Percentiles rank a stretch among this genome's conserved stretches.
These are phyloP conservation scores for Fusarium torulosum DNA, from an alignment of 2,329 filamentous ascomycete species.

Conservation along the genomic window DNA sequence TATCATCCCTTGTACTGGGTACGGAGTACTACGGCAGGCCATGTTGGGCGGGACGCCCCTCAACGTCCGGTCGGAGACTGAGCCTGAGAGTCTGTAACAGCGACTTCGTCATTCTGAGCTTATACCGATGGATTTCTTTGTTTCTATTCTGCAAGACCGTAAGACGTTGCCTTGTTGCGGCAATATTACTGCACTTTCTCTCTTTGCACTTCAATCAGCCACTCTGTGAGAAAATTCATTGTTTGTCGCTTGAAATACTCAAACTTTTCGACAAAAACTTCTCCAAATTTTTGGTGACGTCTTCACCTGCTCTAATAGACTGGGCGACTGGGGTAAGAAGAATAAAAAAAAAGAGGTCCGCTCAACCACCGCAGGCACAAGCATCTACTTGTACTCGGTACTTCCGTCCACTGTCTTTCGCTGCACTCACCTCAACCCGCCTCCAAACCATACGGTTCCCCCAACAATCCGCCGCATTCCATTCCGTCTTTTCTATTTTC, in stretches of 20 bases:
- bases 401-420: slow-evolving; percentile 17
- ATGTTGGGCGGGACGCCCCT: slow-evolving; percentile 36
- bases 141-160: slow-evolving; percentile 9
- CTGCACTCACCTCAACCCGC: slow-evolving; percentile 13
- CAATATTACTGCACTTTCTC: background rate
- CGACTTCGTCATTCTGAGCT: slow-evolving; percentile 36
- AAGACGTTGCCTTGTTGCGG: slow-evolving; percentile 16
- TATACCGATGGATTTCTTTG: slow-evolving; percentile 11
- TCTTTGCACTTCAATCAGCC: background rate
- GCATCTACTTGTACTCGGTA: slow-evolving; percentile 33
- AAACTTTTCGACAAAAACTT: background rate
- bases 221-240: background rate
- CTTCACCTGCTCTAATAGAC: slow-evolving; percentile 32
- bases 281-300: slow-evolving; percentile 34
- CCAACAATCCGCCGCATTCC: slow-evolving; percentile 42
- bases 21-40: slow-evolving; percentile 25
- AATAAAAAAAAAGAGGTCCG: slow-evolving; percentile 22
- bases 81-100: slow-evolving; percentile 7
- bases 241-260: background rate
- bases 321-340: slow-evolving; percentile 18
- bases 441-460: slow-evolving; percentile 27
- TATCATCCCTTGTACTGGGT: slow-evolving; percentile 33
- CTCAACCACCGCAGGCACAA: slow-evolving; percentile 33
- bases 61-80: slow-evolving; percentile 11
- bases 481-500: slow-evolving; percentile 27